Evolutionary conservation across 2,329 filamentous ascomycete genomes (phyloP).

Genomic region (Scedosporium dehoogii): DNA sequence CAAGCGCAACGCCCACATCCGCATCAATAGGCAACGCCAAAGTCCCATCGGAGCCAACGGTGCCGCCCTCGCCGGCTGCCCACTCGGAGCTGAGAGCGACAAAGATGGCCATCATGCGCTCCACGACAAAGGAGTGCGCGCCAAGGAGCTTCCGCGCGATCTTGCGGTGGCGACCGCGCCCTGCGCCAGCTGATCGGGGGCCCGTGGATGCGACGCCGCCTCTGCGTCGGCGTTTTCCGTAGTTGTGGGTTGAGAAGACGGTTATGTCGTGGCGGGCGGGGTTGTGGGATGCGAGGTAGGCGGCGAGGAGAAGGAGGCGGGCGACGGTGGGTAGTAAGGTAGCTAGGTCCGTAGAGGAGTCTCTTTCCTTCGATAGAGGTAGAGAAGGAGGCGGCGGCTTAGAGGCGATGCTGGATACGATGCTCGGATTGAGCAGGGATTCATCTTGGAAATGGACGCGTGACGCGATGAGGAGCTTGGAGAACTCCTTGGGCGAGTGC

Average conservation of each 20-base stretch:
- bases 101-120: conserved; percentile 71
- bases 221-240: conserved; percentile 39
- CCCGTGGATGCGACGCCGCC: conserved; percentile 32
- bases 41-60: conserved; percentile 17
- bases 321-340: conserved; percentile 60
- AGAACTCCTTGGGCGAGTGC: conserved; percentile 69
- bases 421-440: conserved; percentile 54
- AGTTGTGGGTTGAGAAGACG: conserved; percentile 64
- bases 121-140: conserved; percentile 66
- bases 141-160: conserved; percentile 69
- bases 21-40: conserved; percentile 31
- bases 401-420: conserved; percentile 27
- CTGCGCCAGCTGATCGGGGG: conserved; percentile 16
- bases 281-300: conserved; percentile 77
- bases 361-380: conserved; percentile 2
- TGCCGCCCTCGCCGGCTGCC: conserved; percentile 24
- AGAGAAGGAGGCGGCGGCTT: conserved; percentile 10
- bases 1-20: conserved; percentile 55
- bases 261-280: conserved; percentile 60
- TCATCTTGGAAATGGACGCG: conserved; percentile 65
- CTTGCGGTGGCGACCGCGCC: conserved; percentile 50
- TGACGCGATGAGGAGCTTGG: conserved; percentile 65
- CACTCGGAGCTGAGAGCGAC: conserved; percentile 53
- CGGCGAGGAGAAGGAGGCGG: conserved; percentile 62
- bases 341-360: conserved; percentile 31